Evolutionary conservation across 2,329 filamentous ascomycete species (phyloP).

Genomic region (Zasmidium cellare): DNA sequence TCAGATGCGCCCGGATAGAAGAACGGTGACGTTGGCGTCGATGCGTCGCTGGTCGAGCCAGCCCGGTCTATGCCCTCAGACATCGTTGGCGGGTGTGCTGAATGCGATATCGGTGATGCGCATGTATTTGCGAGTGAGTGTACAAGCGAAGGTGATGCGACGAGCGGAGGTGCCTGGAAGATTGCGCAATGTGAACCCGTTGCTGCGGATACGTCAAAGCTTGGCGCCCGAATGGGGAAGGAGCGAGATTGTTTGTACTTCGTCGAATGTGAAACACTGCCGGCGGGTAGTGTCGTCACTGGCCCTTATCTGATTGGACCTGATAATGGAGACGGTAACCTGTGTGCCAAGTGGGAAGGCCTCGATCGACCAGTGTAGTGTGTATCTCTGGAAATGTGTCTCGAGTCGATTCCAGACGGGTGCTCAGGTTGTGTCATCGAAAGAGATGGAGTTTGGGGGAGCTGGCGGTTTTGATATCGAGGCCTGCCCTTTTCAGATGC

Average conservation of each 20-base stretch:
- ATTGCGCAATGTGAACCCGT: neutral
- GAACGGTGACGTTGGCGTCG: constrained; percentile 6
- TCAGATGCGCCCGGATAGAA: constrained; percentile 11
- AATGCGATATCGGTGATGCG: neutral
- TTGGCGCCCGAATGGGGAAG: neutral
- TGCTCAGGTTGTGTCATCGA: too few species aligned
- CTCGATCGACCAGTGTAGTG: too few species aligned
- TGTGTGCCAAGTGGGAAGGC: too few species aligned
- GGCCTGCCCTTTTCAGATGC: too few species aligned
- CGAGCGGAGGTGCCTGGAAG: neutral
- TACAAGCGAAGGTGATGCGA: neutral
- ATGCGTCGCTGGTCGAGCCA: neutral
- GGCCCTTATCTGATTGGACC: too few species aligned
- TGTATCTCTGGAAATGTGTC: too few species aligned
- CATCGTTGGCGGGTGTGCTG: neutral
- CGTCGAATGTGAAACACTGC: neutral
- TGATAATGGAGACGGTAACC: too few species aligned
- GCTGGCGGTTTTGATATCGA: too few species aligned
- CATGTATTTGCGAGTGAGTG: neutral
- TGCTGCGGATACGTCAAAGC: neutral
- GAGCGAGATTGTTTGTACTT: neutral
- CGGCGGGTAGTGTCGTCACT: too few species aligned
- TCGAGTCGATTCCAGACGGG: too few species aligned
- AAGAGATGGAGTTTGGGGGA: too few species aligned
- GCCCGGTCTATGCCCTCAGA: neutral